Conservation (phyloP, 78 protist species). For the Monocercomonoides exilis region DNA sequence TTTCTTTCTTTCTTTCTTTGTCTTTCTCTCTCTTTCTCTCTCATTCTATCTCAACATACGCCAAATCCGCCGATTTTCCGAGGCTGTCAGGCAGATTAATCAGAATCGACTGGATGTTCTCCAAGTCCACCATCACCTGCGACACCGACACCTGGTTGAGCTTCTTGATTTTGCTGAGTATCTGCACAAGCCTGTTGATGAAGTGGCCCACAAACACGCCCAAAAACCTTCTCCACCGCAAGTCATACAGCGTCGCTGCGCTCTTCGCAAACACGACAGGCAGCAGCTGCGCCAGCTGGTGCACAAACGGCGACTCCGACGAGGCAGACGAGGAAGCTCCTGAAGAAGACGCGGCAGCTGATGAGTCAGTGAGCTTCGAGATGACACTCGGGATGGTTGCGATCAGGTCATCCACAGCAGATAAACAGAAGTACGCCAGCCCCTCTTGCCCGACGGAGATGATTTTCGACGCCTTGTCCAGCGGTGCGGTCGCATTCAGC, state of each 20-base stretch:
- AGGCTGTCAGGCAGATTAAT: neutral
- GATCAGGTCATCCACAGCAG: neutral
- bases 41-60: neutral
- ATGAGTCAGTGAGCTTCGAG: neutral
- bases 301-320: neutral
- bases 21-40: no score
- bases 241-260: neutral
- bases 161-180: neutral
- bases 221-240: neutral
- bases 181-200: neutral
- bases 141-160: neutral
- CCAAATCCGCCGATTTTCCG: neutral
- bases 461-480: neutral
- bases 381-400: neutral
- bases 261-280: neutral
- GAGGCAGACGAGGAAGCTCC: no score
- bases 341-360: no score
- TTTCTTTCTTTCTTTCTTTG: no score
- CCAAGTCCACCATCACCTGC: neutral
- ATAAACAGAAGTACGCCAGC: neutral
- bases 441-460: neutral
- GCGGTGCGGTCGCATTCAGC: neutral
- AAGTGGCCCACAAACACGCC: neutral
- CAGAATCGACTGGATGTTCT: neutral
- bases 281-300: neutral